Evolutionary conservation across 495 filamentous ascomycete genomes (phyloP).

Genomic region (Penicillium waksmanii): DNA sequence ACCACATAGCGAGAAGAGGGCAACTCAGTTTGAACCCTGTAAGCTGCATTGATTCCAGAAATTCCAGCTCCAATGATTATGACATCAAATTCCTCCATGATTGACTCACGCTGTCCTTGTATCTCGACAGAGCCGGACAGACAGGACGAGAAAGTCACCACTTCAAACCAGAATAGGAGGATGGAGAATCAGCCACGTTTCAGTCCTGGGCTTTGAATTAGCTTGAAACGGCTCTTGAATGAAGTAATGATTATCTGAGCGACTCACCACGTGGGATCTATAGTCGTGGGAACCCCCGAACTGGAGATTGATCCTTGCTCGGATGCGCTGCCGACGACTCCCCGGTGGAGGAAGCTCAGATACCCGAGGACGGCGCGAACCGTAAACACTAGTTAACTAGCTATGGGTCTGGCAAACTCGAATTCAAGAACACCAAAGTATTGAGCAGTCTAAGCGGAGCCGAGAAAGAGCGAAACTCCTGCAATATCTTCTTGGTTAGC

Average conservation of each 20-base stretch:
- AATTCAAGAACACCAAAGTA: not conserved
- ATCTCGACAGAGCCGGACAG: not conserved
- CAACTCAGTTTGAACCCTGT: slow-evolving; percentile 58
- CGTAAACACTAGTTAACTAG: not conserved
- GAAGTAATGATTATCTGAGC: not conserved
- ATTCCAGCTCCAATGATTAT: slow-evolving; percentile 2
- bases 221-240: not conserved
- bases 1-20: slow-evolving; percentile 56
- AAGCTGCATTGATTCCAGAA: slow-evolving; percentile 59
- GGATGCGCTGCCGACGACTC: slow-evolving; percentile 2
- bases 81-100: slow-evolving; percentile 3
- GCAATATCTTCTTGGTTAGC: not conserved
- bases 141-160: not conserved
- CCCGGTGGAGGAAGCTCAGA: not conserved
- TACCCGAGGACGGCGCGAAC: no score
- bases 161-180: not conserved
- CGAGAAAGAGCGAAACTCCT: no score
- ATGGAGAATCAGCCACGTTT: no score
- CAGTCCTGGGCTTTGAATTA: not conserved
- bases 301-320: not conserved
- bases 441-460: not conserved
- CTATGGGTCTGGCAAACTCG: not conserved
- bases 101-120: not conserved
- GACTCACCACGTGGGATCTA: not conserved
- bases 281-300: not conserved